Evolutionary conservation across 805 yeast species (phyloP).

Genomic region (Zygotorulaspora chibaensis): DNA sequence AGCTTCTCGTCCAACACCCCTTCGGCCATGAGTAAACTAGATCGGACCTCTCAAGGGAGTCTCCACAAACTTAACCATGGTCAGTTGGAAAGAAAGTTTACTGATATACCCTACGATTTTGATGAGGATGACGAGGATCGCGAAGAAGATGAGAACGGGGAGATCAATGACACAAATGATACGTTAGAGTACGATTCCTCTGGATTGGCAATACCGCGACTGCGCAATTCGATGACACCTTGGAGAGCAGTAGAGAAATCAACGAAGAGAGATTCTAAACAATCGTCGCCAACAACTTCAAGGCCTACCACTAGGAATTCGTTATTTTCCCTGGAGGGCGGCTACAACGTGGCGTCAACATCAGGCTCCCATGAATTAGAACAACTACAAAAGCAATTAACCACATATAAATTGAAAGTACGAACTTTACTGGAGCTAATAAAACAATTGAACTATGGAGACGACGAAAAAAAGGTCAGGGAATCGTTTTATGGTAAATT

Average conservation of each 20-base stretch:
- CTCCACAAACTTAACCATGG: not conserved
- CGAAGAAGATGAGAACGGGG: constrained; percentile 1
- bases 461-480: constrained; percentile 9
- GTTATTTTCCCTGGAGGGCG: constrained; percentile 18
- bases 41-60: constrained; percentile 1
- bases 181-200: constrained; percentile 13
- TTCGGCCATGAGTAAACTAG: not conserved
- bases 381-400: constrained; percentile 40
- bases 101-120: constrained; percentile 2
- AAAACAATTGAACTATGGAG: constrained; percentile 19
- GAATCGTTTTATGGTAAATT: constrained; percentile 24
- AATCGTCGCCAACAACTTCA: constrained; percentile 17
- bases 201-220: constrained; percentile 30
- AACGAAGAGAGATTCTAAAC: constrained; percentile 1
- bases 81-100: not conserved
- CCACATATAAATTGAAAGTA: constrained; percentile 38
- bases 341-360: constrained; percentile 12
- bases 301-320: constrained; percentile 19
- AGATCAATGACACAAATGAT: constrained; percentile 4
- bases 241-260: constrained; percentile 33
- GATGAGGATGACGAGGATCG: constrained; percentile 20
- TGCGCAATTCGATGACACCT: constrained; percentile 37
- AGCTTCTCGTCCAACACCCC: constrained; percentile 6
- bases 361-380: constrained; percentile 33
- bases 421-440: constrained; percentile 34